Evolutionary conservation across 306 rosid species (phyloP).

Genomic region (Datisca glomerata): DNA sequence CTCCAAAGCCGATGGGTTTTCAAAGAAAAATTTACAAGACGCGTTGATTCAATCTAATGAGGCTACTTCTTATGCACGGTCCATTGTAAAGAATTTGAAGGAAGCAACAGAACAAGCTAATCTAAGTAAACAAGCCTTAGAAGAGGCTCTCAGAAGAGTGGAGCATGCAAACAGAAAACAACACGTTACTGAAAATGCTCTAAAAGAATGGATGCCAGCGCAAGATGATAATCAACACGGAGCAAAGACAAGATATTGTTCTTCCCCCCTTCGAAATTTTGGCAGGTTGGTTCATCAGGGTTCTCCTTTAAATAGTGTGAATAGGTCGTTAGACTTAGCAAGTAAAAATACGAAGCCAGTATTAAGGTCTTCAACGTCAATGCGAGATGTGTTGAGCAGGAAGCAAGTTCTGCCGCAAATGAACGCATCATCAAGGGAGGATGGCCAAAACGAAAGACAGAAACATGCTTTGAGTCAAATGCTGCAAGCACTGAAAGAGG

Average conservation of each 20-base stretch:
- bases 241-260: constrained; percentile 23
- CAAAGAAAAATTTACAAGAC: constrained; percentile 29
- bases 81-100: constrained; percentile 49
- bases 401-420: constrained; percentile 53
- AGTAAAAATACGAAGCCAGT: constrained; percentile 33
- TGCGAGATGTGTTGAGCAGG: constrained; percentile 80
- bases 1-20: constrained; percentile 30
- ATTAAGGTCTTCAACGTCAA: constrained; percentile 48
- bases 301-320: constrained; percentile 23
- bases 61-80: constrained; percentile 31
- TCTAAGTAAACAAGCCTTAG: constrained; percentile 55
- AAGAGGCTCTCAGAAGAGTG: constrained; percentile 68
- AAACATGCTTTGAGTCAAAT: constrained; percentile 88
- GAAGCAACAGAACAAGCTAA: constrained; percentile 77
- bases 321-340: constrained; percentile 15
- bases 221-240: constrained; percentile 17
- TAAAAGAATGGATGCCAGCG: constrained; percentile 56
- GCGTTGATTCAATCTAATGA: constrained; percentile 44
- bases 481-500: constrained; percentile 74
- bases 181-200: constrained; percentile 58
- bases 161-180: constrained; percentile 72
- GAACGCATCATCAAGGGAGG: constrained; percentile 22
- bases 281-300: constrained; percentile 23
- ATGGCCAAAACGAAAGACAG: constrained; percentile 28
- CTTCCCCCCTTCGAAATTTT: constrained; percentile 24